Conservation (phyloP, 176 grass and related monocot species). For the Bothriochloa decipiens region DNA sequence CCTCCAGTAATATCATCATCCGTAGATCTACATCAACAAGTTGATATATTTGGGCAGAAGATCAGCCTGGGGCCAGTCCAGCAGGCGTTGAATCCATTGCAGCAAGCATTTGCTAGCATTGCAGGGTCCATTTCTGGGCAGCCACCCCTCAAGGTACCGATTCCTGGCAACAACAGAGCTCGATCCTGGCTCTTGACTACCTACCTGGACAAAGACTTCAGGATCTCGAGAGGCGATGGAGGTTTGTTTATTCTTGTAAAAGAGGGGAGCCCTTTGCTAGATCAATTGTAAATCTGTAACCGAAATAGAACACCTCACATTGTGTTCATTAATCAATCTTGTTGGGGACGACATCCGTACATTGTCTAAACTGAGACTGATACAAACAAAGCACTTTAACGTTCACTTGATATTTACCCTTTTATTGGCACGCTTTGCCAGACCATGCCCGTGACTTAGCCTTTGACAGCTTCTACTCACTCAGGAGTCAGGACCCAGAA, state of each 20-base stretch:
- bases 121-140: slow-evolving; percentile 76
- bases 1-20: slow-evolving; percentile 70
- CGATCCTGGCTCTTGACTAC: slow-evolving; percentile 90
- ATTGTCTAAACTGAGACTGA: not conserved
- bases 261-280: slow-evolving; percentile 79
- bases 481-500: too few relatives aligned
- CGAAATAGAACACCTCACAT: not conserved
- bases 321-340: not conserved
- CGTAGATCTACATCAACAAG: slow-evolving; percentile 66
- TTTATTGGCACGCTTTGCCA: not conserved
- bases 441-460: not conserved
- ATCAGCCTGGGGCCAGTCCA: slow-evolving; percentile 74
- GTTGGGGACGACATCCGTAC: not conserved
- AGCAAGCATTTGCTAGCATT: slow-evolving; percentile 68
- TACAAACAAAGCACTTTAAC: not conserved
- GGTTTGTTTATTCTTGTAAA: slow-evolving; percentile 90
- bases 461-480: too few relatives aligned
- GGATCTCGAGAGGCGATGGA: slow-evolving; percentile 90
- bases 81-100: slow-evolving; percentile 63
- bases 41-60: slow-evolving; percentile 86
- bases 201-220: slow-evolving; percentile 85
- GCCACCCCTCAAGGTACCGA: slow-evolving; percentile 70
- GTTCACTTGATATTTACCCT: not conserved
- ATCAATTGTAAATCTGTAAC: slow-evolving; percentile 53
- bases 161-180: slow-evolving; percentile 63